Conservation (phyloP, 192 early-diverging fungal species). For the Backusella psychrophila region DNA sequence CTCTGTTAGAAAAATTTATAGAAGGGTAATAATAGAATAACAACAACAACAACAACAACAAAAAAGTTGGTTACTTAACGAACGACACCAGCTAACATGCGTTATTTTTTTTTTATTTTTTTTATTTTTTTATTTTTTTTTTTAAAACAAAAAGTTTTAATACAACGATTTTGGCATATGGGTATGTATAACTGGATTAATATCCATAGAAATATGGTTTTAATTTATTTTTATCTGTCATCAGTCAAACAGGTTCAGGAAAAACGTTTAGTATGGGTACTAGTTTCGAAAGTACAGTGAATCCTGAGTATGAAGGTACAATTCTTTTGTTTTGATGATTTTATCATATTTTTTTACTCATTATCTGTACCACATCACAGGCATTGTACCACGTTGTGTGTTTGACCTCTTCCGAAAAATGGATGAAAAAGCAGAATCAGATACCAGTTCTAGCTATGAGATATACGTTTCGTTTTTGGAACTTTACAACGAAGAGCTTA, state of each 20-base stretch:
- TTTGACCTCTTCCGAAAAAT: conserved; percentile 49
- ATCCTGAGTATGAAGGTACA: conserved; percentile 27
- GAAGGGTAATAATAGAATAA: conserved; percentile 68
- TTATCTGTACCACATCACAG: conserved; percentile 28
- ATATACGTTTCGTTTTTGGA: conserved; percentile 86
- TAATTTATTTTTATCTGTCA: background rate
- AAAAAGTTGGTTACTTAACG: background rate
- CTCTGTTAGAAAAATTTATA: conserved; percentile 64
- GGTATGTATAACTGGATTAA: conserved; percentile 34
- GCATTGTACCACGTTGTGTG: conserved; percentile 72
- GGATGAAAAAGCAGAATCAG: conserved; percentile 34
- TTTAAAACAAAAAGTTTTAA: conserved; percentile 65
- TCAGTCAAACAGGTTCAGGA: conserved; percentile 83
- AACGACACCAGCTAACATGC: conserved; percentile 26
- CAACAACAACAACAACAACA: background rate
- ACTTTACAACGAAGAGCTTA: conserved; percentile 94
- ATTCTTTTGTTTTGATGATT: background rate
- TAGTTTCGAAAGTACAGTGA: conserved; percentile 34
- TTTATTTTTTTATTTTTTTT: conserved; percentile 17
- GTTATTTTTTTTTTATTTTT: background rate
- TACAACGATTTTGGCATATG: conserved; percentile 90
- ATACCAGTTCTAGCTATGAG: conserved; percentile 39
- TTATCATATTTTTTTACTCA: conserved; percentile 3
- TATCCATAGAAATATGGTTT: background rate
- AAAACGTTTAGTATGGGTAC: conserved; percentile 98